A percentile compares a stretch with the other conserved stretches of the same genome.
These are phyloP conservation scores for Cyclotella kingstonii DNA, from an alignment of 108 stramenopile genomes.

Conservation along the genomic window DNA sequence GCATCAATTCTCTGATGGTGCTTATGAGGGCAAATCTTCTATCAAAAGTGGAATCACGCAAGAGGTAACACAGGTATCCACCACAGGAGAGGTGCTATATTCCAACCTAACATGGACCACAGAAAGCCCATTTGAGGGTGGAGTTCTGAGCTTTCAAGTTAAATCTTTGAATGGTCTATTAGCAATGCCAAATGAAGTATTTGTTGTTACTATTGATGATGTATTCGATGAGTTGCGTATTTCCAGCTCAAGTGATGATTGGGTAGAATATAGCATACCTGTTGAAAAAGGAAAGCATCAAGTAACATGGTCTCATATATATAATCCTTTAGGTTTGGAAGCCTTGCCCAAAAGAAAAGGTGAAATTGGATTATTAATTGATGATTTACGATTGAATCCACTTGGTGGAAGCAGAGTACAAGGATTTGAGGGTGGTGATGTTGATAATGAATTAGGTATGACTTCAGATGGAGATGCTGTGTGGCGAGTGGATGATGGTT, in stretches of 20 bases:
- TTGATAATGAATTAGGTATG: neutral
- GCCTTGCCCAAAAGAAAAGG: constrained; percentile 7
- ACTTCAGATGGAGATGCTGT: constrained; percentile 6
- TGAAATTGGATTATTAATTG: constrained; percentile 17
- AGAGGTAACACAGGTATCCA: neutral
- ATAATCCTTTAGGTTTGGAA: constrained; percentile 34
- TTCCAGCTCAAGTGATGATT: neutral
- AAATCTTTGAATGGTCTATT: constrained; percentile 12
- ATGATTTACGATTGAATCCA: constrained; percentile 28
- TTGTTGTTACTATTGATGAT: constrained; percentile 30
- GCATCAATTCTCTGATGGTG: neutral
- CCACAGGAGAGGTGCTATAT: constrained; percentile 2
- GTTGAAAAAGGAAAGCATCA: constrained; percentile 16
- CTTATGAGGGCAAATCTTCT: constrained; percentile 16
- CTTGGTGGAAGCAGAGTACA: constrained; percentile 3
- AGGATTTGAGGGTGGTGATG: constrained; percentile 15
- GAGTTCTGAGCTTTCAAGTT: constrained; percentile 27
- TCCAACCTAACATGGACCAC: constrained; percentile 27
- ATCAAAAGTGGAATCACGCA: constrained; percentile 8
- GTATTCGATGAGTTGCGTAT: constrained; percentile 3
- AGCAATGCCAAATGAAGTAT: constrained; percentile 27
- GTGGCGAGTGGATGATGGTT: constrained; percentile 6
- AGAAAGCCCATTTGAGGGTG: constrained; percentile 12
- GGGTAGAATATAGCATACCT: constrained; percentile 30
- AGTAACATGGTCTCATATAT: constrained; percentile 25